Base-by-base conservation (phyloP, 345 rosid species). In the Rhizophora mangle region DNA sequence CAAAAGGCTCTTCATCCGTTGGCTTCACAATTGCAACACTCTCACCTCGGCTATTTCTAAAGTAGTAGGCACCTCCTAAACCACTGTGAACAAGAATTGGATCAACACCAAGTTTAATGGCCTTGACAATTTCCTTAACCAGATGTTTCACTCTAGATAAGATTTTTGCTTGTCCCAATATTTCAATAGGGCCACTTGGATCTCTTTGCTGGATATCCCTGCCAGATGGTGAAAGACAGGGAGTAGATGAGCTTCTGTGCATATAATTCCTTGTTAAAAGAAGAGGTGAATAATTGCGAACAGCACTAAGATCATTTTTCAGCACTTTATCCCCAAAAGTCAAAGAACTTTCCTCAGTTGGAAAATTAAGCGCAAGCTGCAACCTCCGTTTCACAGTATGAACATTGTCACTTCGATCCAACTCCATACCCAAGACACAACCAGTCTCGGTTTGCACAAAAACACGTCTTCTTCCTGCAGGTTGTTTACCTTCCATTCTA, bases 1-100 rank as follows among this genome's bases (percentile, higher is more conserved):
- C 99, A 82, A 92, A 96, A 10, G 99, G 99, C 70, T 96, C 99
- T 81, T 96, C 99, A 71, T 96, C 99, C 0, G 99, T 92, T 8
- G 99, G 99, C 78, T 96, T 96, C 60, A 92, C 97, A 68, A 96
- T 96, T 0, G 97, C 99, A 65, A 96, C 85, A 65, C 85, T 87
- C 70, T 90, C 87, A 62, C 93, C 93, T 52, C 74, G 79, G 62
- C 77, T 79, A 71, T 96, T 89, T 81, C 96, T 72, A 68, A 96
- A 92, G 66, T 89, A 89, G 76, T 96, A 96, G 0, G 99, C 98
- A 6, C 99, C 99, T 63, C 99, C 99, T 21, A 96, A 94, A 60
- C 99, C 99, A 53, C 98, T 67, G 24, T 71, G 87, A 68, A 89
- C 93, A 64, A 86, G 88, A 63, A 90, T 36, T 0, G 98, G 99